Base-by-base conservation (phyloP, 1,284 basidiomycete species). In the Malassezia slooffiae region DNA sequence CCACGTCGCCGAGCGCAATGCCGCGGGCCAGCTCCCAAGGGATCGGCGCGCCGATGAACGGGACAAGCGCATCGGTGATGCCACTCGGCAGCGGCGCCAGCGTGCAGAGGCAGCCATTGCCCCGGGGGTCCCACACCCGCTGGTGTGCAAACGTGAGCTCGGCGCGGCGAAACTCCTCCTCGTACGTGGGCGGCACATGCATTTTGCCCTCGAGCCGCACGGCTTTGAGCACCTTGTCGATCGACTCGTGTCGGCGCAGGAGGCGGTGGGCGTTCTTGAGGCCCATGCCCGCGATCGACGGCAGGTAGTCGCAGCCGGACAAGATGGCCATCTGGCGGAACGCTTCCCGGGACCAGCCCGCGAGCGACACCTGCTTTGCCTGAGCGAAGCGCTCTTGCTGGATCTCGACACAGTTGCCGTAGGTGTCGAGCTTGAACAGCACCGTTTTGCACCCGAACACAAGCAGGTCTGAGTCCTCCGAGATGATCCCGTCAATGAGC, bases 401-500 rank as follows among this genome's bases (percentile, higher is more conserved):
- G 61, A 97, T 84, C 51, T 79, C 80, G 12, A 82, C 77, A 57
- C 90, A 83, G 23, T 81, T 79, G 23, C 79, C 81, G 9, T 62
- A 55, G 15, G 58, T 52, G 16, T 65, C 58, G 23, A 69, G 52
- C 43, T 69, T 69, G 55, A 66, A 67, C n/a, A 69, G 47, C 16
- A 67, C 83, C 41, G 77, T 83, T 56, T 78, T 77, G 73, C 89
- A 93, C 11, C 91, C 93, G 66, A 95, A 97, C 29, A 97, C 90
- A 52, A 97, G 81, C 38, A 99, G 75, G 72, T 99, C 93, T 5
- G 91, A 96, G 72, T 97, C 93, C 71, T 99, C 93, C 1, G 93
- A 96, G 58, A 99, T 79, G 67, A 99, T 83, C 3, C 81, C 93
- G 67, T 93, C 82, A 38, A 93, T 86, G 37, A 85, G 65, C 11